A percentile compares a stretch with the other conserved stretches of the same genome.
These are phyloP conservation scores for Boletus patriciae DNA, from an alignment of 768 basidiomycete species.

Conservation along the genomic window DNA sequence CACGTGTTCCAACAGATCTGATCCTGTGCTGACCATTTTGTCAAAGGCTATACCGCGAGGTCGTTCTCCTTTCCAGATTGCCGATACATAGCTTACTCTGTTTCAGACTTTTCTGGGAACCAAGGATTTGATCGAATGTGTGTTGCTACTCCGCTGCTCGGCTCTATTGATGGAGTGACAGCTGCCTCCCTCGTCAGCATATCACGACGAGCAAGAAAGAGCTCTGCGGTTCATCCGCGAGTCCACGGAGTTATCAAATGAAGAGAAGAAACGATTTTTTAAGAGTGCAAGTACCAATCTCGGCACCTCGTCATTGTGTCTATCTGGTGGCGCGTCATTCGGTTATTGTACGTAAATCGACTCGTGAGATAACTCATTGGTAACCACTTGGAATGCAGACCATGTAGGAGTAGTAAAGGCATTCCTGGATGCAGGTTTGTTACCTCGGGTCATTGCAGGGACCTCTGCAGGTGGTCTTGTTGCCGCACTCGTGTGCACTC, in stretches of 20 bases:
- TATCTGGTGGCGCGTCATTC: constrained; percentile 95
- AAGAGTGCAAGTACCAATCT: constrained; percentile 85
- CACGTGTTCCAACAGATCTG: background rate
- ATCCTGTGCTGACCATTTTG: constrained; percentile 5
- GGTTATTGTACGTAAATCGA: constrained; percentile 73
- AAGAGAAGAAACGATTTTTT: constrained; percentile 94
- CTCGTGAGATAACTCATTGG: background rate
- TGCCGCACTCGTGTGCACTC: constrained; percentile 74
- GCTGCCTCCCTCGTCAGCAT: constrained; percentile 49
- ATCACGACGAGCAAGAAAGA: constrained; percentile 73
- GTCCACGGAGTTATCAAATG: constrained; percentile 67
- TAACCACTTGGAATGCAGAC: constrained; percentile 43
- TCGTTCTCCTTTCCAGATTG: constrained; percentile 19
- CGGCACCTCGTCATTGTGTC: constrained; percentile 87
- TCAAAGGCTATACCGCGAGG: constrained; percentile 84
- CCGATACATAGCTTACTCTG: constrained; percentile 10
- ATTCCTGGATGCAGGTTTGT: constrained; percentile 78
- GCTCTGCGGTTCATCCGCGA: constrained; percentile 77
- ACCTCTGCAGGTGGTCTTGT: constrained; percentile 92
- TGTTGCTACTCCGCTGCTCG: constrained; percentile 17
- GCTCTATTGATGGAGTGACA: background rate
- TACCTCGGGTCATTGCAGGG: constrained; percentile 92
- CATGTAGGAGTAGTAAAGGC: constrained; percentile 92
- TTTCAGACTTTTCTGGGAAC: constrained; percentile 86
- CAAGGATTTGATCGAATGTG: constrained; percentile 86